Percentiles rank a stretch among this genome's conserved stretches.
These are phyloP conservation scores for Mucor piriformis DNA, from an alignment of 371 early-diverging fungal species.

Conservation along the genomic window DNA sequence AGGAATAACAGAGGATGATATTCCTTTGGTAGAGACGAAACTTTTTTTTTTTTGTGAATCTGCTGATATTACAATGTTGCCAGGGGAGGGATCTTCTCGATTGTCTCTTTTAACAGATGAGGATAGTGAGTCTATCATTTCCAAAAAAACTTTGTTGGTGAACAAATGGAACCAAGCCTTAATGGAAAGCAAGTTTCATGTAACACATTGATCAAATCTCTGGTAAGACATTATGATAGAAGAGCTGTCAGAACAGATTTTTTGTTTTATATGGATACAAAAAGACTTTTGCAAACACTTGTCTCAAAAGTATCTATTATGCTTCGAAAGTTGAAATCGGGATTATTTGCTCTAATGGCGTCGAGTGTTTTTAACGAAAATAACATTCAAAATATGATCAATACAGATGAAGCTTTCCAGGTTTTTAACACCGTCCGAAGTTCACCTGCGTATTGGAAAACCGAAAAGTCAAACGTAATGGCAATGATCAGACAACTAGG, in stretches of 20 bases:
- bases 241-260: not conserved
- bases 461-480: conserved; percentile 5
- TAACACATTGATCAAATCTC: not conserved
- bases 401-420: conserved; percentile 5
- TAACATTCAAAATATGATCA: not conserved
- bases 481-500: conserved; percentile 14
- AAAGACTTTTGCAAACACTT: not conserved
- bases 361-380: not conserved
- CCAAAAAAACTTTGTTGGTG: not conserved
- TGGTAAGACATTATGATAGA: not conserved
- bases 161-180: not conserved
- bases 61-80: not conserved
- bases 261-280: conserved; percentile 2
- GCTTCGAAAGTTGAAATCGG: not conserved
- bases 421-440: conserved; percentile 3
- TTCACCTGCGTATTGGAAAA: conserved; percentile 8
- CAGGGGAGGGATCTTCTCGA: not conserved
- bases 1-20: too few relatives aligned
- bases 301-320: not conserved
- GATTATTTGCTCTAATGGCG: not conserved
- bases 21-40: too few relatives aligned
- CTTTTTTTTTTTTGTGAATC: too few relatives aligned
- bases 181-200: not conserved
- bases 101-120: not conserved
- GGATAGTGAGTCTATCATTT: not conserved